Percentiles rank a stretch among this genome's conserved stretches.
Conservation (phyloP, 495 filamentous ascomycete genomes). For the Annulohypoxylon nitens region DNA sequence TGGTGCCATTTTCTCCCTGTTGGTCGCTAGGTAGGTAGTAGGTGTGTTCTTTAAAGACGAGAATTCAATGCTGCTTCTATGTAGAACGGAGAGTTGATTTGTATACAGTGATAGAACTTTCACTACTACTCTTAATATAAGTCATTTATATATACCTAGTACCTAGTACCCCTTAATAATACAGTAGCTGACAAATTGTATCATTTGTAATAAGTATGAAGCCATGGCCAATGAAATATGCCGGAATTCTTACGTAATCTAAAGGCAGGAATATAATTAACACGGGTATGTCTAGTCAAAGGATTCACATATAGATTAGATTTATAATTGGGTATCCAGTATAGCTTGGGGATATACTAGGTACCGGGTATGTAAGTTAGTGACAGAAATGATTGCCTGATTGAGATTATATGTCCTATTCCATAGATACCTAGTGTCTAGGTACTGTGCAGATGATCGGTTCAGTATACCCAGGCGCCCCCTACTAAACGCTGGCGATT, state of each 20-base stretch:
- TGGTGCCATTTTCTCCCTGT: constrained; percentile 5
- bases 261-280: neutral
- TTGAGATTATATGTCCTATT: too few species aligned
- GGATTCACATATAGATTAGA: too few species aligned
- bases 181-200: neutral
- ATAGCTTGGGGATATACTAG: too few species aligned
- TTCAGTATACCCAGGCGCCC: neutral
- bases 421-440: neutral
- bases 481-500: too few species aligned
- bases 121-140: neutral
- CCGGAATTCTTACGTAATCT: neutral
- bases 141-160: neutral
- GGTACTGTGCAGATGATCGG: neutral
- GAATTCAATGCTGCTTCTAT: neutral
- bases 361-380: too few species aligned
- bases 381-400: too few species aligned
- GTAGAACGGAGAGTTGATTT: neutral
- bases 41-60: neutral
- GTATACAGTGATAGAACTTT: neutral
- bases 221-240: neutral
- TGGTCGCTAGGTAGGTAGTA: neutral
- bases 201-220: neutral
- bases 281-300: neutral
- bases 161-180: neutral
- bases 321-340: too few species aligned